phyloP scores from a whole-genome alignment of 495 filamentous ascomycete species.

The Schizothecium vesticola region DNA sequence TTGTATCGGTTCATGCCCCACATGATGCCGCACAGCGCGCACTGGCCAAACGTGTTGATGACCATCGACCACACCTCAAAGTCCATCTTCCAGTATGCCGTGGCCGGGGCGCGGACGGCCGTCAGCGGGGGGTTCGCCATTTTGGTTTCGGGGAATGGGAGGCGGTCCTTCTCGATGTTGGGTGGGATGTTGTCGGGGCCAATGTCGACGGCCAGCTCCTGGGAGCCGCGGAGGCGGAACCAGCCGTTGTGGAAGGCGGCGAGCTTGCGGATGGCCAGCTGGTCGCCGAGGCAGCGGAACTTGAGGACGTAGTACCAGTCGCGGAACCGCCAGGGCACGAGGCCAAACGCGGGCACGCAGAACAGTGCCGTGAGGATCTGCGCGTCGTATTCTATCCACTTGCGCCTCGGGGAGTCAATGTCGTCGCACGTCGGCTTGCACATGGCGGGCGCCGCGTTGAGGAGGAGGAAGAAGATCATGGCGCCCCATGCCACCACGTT shows the following conservation, averaged over 20 bases:
- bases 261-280: conserved; percentile 52
- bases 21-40: conserved; percentile 67
- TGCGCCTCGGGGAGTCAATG: conserved; percentile 64
- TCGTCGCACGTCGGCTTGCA: conserved; percentile 67
- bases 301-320: conserved; percentile 65
- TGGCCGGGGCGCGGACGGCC: conserved; percentile 59
- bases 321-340: conserved; percentile 79
- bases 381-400: conserved; percentile 81
- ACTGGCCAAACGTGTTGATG: conserved; percentile 71
- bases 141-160: conserved; percentile 53
- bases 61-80: conserved; percentile 72
- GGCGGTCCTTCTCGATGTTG: conserved; percentile 27
- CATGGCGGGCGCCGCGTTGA: conserved; percentile 72
- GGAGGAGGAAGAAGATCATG: conserved; percentile 81
- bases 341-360: conserved; percentile 79
- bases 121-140: conserved; percentile 55
- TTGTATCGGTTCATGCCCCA: conserved; percentile 68
- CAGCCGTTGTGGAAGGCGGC: conserved; percentile 64
- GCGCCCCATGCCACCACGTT: conserved; percentile 83
- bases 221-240: conserved; percentile 62
- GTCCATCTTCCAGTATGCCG: conserved; percentile 69
- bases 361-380: conserved; percentile 82
- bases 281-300: conserved; percentile 52
- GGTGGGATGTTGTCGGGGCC: conserved; percentile 42
- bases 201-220: conserved; percentile 37